Base-by-base conservation (phyloP, 2,329 filamentous ascomycete species). In the Leptographium lundbergii region DNA sequence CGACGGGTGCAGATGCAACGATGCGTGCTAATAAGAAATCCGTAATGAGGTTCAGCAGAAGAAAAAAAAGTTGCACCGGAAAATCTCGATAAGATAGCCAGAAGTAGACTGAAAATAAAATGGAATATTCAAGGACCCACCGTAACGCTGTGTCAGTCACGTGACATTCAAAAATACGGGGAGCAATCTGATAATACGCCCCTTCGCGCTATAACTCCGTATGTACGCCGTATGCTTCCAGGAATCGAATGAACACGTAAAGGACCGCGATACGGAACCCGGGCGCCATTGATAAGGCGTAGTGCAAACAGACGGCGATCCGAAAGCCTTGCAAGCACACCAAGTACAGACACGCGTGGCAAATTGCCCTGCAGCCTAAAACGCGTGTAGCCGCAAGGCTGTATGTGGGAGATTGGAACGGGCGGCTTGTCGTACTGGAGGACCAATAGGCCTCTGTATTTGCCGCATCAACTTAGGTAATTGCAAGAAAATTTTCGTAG, bases 71-170 rank as follows among this genome's bases (percentile, higher is more conserved):
- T 34, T 47, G 17, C 14, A 57, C 9, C 34, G 27, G 3, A 24
- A 13, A 25, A 25, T 48, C 14, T 22, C 57, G 57, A 58, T 58
- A 58, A 58, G 57, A 58, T 58, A 53, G 32, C 24, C 24, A 47
- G 24, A 27, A 29, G 6, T 14, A 51, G 25, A 6, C 22, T 2
- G 9, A 29, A 29, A 51, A 51, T 29, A 29, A 29, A 17, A 27
- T 5, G 17, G 14, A 27, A 51, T 9, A 29, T n/a, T 5, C 25
- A 32, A 5, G 14, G 48, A 25, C 48, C 48, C 25, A 51, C 2
- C 9, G 2, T 19, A 29, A 29, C 17, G 13, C n/a, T 4, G 1
- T 13, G 13, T 36, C 53, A 55, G 45, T 51, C 48, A 51, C 5
- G 1, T 6, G 22, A 6, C 7, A 13, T 4, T 3, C 24, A 14